These are phyloP conservation scores for Diaporthe citriasiana DNA, from an alignment of 2,329 filamentous ascomycete genomes.

Conservation along the genomic window DNA sequence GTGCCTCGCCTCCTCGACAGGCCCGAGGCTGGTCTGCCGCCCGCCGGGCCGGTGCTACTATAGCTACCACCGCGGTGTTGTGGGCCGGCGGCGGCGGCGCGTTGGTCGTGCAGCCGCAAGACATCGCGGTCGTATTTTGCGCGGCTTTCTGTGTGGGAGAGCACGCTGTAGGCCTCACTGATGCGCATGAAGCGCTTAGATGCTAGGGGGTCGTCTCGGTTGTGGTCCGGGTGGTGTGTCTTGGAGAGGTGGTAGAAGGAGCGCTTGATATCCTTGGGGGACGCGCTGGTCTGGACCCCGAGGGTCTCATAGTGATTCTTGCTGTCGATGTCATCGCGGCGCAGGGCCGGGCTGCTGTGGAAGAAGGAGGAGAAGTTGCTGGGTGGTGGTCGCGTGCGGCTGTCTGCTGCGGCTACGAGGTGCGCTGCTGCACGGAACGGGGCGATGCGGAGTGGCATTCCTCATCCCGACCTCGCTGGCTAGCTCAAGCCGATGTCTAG, in stretches of 20 bases:
- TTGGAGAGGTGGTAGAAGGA: slow-evolving; percentile 95
- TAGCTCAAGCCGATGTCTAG: slow-evolving; percentile 34
- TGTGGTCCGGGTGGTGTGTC: slow-evolving; percentile 91
- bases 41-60: slow-evolving; percentile 73
- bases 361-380: slow-evolving; percentile 43
- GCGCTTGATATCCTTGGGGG: slow-evolving; percentile 57
- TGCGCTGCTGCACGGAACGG: slow-evolving; percentile 49
- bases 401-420: slow-evolving; percentile 31
- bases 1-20: slow-evolving; percentile 81
- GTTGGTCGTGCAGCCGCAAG: slow-evolving; percentile 56
- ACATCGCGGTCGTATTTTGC: slow-evolving; percentile 84
- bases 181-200: slow-evolving; percentile 84
- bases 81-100: slow-evolving; percentile 46
- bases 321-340: slow-evolving; percentile 49
- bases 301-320: slow-evolving; percentile 87
- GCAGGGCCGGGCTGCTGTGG: slow-evolving; percentile 49
- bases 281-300: slow-evolving; percentile 77
- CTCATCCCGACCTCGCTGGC: slow-evolving; percentile 65
- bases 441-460: slow-evolving; percentile 69
- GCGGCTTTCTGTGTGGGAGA: slow-evolving; percentile 81
- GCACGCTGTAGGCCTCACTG: slow-evolving; percentile 84
- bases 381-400: slow-evolving; percentile 31
- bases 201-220: slow-evolving; percentile 81
- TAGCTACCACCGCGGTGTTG: slow-evolving; percentile 55
- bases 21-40: slow-evolving; percentile 84